phyloP scores from a whole-genome alignment of 202 grass and related monocot genomes.

The Cymbopogon flexuosus region DNA sequence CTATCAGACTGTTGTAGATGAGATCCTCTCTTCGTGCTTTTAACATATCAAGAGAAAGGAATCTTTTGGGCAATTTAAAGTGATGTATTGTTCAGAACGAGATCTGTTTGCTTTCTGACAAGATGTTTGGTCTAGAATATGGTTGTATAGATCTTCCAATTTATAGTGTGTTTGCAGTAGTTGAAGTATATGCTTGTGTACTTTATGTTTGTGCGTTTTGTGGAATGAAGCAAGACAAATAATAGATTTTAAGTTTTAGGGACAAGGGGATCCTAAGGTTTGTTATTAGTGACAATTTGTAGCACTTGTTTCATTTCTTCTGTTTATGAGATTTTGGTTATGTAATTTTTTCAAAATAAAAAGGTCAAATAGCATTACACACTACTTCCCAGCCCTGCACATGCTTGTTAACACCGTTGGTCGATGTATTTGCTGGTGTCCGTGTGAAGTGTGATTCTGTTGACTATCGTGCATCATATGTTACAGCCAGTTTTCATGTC shows the following conservation, averaged over 20 bases:
- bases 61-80: neutral
- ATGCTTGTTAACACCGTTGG: no score
- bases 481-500: neutral
- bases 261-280: neutral
- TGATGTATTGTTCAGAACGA: neutral
- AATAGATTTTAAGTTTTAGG: neutral
- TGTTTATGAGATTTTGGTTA: neutral
- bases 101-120: neutral
- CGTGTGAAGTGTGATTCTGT: no score
- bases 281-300: neutral
- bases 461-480: neutral
- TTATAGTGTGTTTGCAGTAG: neutral
- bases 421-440: no score
- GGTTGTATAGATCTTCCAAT: neutral
- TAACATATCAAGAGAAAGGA: neutral
- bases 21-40: neutral
- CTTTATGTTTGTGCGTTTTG: neutral
- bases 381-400: neutral
- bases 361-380: neutral
- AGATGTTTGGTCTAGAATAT: neutral
- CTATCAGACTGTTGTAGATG: neutral
- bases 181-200: neutral
- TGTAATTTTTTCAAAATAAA: neutral
- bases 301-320: neutral
- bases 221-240: neutral